Percentiles rank a stretch among this genome's conserved stretches.
These are phyloP conservation scores for Hericium coralloides DNA, from an alignment of 768 basidiomycete species.

Conservation along the genomic window DNA sequence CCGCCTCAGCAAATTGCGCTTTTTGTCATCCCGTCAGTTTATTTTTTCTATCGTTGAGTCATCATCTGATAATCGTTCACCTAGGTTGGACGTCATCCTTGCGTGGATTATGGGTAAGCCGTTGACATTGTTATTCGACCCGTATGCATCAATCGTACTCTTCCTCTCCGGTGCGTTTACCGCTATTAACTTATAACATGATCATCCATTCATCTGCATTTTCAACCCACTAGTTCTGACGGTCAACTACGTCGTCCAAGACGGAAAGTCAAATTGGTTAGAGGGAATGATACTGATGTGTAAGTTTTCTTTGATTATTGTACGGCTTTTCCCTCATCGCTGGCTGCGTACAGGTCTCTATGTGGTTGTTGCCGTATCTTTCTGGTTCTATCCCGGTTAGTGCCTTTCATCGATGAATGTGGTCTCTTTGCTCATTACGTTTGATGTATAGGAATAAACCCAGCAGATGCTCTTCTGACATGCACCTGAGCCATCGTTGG, in stretches of 20 bases:
- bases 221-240: constrained; percentile 51
- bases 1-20: constrained; percentile 65
- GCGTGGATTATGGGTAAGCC: constrained; percentile 82
- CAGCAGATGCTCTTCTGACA: constrained; percentile 3
- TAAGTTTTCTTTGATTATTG: constrained; percentile 22
- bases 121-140: constrained; percentile 76
- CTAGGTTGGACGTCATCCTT: constrained; percentile 61
- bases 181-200: background rate
- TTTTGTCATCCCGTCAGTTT: constrained; percentile 71
- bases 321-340: too few relatives aligned
- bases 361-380: constrained; percentile 59
- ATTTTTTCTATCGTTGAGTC: background rate
- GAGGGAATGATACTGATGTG: constrained; percentile 71
- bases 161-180: constrained; percentile 33
- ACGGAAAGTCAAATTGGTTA: constrained; percentile 80
- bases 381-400: constrained; percentile 46
- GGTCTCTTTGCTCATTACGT: background rate
- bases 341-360: constrained; percentile 43
- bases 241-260: constrained; percentile 73
- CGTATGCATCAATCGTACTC: constrained; percentile 71
- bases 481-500: constrained; percentile 2
- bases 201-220: background rate
- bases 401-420: background rate
- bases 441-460: constrained; percentile 11
- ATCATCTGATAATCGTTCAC: background rate